These are phyloP conservation scores for Hanseniaspora lachancei DNA, from an alignment of 805 yeast species.

Conservation along the genomic window DNA sequence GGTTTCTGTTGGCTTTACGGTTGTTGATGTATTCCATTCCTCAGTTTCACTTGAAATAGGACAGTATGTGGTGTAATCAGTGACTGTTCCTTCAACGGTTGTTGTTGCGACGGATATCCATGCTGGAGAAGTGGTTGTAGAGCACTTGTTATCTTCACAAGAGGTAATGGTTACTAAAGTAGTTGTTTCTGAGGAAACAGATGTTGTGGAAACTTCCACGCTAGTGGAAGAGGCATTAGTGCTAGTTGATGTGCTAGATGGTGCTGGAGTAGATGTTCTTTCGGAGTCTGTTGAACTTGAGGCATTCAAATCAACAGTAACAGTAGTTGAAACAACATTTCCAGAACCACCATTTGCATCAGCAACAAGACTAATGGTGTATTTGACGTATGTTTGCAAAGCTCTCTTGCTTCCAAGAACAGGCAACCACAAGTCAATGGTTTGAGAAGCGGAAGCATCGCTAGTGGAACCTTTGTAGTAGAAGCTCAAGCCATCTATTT, in stretches of 20 bases:
- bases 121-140: constrained; percentile 26
- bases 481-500: neutral
- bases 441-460: neutral
- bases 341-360: constrained; percentile 11
- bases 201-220: constrained; percentile 17
- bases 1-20: constrained; percentile 16
- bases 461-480: neutral
- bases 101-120: constrained; percentile 28
- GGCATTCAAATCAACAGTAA: constrained; percentile 1
- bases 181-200: constrained; percentile 21
- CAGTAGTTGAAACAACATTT: neutral
- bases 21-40: constrained; percentile 51
- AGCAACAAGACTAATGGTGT: constrained; percentile 1
- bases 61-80: constrained; percentile 65
- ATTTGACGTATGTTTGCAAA: neutral
- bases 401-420: neutral
- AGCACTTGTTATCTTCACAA: constrained; percentile 25
- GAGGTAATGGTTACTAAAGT: constrained; percentile 29
- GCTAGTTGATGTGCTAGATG: neutral
- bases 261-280: neutral
- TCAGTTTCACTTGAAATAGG: constrained; percentile 55
- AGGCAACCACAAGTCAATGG: constrained; percentile 9
- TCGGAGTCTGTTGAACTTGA: neutral
- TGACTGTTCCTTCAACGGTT: constrained; percentile 26
- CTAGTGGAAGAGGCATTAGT: neutral